Evolutionary conservation across 306 rosid species (phyloP), one percentile per base, ranked within the genome.

Genomic region (Cyamopsis tetragonoloba): DNA sequence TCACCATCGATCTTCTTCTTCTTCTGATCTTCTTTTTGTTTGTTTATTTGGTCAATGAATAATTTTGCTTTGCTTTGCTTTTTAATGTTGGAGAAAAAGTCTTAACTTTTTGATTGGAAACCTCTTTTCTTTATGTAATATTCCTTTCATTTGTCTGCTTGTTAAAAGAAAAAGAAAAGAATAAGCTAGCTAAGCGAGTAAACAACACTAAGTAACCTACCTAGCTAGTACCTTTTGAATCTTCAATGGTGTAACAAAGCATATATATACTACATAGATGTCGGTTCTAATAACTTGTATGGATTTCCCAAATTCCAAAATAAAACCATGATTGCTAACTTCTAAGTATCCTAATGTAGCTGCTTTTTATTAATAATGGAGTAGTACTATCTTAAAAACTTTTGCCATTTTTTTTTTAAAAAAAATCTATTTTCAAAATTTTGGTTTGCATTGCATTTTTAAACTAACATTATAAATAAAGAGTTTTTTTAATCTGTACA

Each of bases 131-230:
- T 58, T 63, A 27, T 76, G 20, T 41, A 55, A 56, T 76, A 70
- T 80, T 62, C 80, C 74, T 69, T 58, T 41, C 66, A n/a, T 53
- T 77, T 83, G 82, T 73, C 76, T 27, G 19, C 74, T 80, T 70
- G 31, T 71, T 38, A 73, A 70, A 83, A 75, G 73, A 72, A 74
- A 63, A 70, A 62, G 65, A 50, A n/a, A n/a, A n/a, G n/a, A n/a
- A n/a, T n/a, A n/a, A n/a, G n/a, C n/a, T n/a, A n/a, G n/a, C n/a
- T 58, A 58, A 72, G 58, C 35, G 0, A 69, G 19, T 47, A 66
- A 78, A 42, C 77, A 56, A 59, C 65, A 11, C 49, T 44, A 73
- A 66, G n/a, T n/a, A n/a, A n/a, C n/a, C n/a, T n/a, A n/a, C 26
- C 74, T 72, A 55, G 11, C 74, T n/a, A n/a, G n/a, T n/a, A n/a